These are phyloP conservation scores for Phytophthora litchii DNA, from an alignment of 352 stramenopile genomes.

Conservation along the genomic window DNA sequence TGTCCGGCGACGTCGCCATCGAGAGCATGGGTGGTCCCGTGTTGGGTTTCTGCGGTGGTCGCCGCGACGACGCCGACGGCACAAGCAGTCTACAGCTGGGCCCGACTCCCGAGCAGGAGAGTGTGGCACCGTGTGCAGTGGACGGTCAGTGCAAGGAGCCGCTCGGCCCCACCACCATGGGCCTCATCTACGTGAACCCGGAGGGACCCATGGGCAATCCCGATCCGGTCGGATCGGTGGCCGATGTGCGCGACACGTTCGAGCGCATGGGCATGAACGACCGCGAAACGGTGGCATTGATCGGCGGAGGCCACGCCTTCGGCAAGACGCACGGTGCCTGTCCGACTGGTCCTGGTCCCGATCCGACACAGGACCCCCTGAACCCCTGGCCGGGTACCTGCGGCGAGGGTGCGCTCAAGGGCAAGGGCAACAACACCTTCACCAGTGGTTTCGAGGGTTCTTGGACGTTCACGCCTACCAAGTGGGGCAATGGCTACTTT, in stretches of 20 bases:
- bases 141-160: slow-evolving; percentile 59
- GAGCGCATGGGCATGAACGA: slow-evolving; percentile 94
- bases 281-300: slow-evolving; percentile 93
- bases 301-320: slow-evolving; percentile 92
- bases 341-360: slow-evolving; percentile 41
- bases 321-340: slow-evolving; percentile 91
- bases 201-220: slow-evolving; percentile 66
- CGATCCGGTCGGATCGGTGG: slow-evolving; percentile 91
- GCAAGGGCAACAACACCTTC: slow-evolving; percentile 71
- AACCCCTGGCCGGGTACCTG: slow-evolving; percentile 61
- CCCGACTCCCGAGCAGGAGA: slow-evolving; percentile 49
- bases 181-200: slow-evolving; percentile 82
- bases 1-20: slow-evolving; percentile 91
- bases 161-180: slow-evolving; percentile 60
- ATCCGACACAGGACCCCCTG: slow-evolving; percentile 56
- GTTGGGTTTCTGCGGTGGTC: slow-evolving; percentile 90
- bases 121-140: slow-evolving; percentile 44
- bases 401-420: slow-evolving; percentile 44
- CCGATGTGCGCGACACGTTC: slow-evolving; percentile 93
- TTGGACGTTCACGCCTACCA: slow-evolving; percentile 86
- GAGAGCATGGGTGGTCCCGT: slow-evolving; percentile 92
- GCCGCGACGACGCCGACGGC: slow-evolving; percentile 78
- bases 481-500: slow-evolving; percentile 96
- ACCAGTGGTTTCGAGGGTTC: slow-evolving; percentile 84
- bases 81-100: slow-evolving; percentile 60